Conservation (phyloP, 345 rosid genomes). For the Eucalyptus albens region DNA sequence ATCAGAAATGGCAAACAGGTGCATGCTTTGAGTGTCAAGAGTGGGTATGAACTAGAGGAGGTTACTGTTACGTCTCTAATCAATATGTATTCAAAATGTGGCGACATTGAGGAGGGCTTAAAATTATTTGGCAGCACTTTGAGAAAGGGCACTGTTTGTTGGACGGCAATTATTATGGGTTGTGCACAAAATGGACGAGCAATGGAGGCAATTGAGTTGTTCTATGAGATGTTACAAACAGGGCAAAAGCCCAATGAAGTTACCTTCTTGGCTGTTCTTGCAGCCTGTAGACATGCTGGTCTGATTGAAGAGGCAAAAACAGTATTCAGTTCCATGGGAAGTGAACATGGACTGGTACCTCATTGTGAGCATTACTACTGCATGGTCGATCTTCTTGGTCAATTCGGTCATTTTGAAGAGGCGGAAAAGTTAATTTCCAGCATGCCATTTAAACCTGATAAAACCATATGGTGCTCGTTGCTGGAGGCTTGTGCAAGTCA, state of each 20-base stretch:
- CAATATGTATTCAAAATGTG: constrained; percentile 64
- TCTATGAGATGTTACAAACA: constrained; percentile 29
- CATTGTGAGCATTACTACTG: constrained; percentile 59
- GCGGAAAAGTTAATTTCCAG: constrained; percentile 26
- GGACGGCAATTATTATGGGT: constrained; percentile 66
- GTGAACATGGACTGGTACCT: constrained; percentile 37
- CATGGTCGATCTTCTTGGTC: constrained; percentile 61
- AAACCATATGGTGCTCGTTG: constrained; percentile 62
- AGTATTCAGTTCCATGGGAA: constrained; percentile 36
- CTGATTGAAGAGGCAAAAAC: constrained; percentile 37
- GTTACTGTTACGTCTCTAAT: constrained; percentile 32
- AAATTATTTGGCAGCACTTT: constrained; percentile 19
- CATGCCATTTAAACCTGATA: constrained; percentile 56
- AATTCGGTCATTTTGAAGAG: constrained; percentile 44
- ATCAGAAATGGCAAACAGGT: constrained; percentile 46
- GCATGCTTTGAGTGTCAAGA: constrained; percentile 46
- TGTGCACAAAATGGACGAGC: constrained; percentile 69
- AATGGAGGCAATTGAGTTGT: constrained; percentile 35
- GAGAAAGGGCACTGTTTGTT: constrained; percentile 48
- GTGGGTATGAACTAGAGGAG: constrained; percentile 38
- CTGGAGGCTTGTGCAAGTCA: constrained; percentile 56
- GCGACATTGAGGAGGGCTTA: constrained; percentile 43
- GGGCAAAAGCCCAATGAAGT: constrained; percentile 61
- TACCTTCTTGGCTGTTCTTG: constrained; percentile 54
- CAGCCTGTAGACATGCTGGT: constrained; percentile 70